Base-by-base conservation (phyloP, 352 stramenopile genomes). In the Globisporangium nodosum region DNA sequence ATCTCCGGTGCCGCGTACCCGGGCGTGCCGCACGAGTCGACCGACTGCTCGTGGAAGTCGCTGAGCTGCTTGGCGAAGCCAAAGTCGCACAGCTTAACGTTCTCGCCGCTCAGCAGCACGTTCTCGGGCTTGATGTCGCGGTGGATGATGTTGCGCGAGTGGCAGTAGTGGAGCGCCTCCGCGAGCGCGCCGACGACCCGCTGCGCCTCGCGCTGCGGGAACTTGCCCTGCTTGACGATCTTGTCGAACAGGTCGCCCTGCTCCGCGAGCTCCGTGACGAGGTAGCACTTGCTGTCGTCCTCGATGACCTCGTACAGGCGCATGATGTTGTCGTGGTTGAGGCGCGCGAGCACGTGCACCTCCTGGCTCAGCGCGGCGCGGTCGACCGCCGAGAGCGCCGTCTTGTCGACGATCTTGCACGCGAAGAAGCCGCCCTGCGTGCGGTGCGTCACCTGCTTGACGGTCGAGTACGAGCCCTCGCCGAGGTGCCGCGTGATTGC, bases 241-340 rank as follows among this genome's bases (percentile, higher is more conserved):
- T 81, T 74, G 55, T 95, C 86, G 27, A 96, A 94, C 20, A 93
- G 58, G 54, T 94, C 85, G 30, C 94, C 93, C 52, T 96, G 83
- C 65, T 94, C 87, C 37, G 97, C 96, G 24, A 98, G 77, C 67
- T 99, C 96, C 52, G 98, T 97, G 20, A 99, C 92, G 63, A 99
- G 80, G 67, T 99, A 99, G 79, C 96, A 99, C 65, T 98, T 89
- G 60, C 90, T 77, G 47, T 92, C 84, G 63, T 98, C 92, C 52
- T 98, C 85, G 52, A 97, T 97, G n/a, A 98, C 95, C 71, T 97
- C 94, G 51, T 97, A 76, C 35, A 97, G 70, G 9, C 74, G 70
- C 83, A 97, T 96, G 64, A 97, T 90, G 73, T 97, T 85, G 13
- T 80, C 73, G 56, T 97, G 90, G 50, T 80, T 74, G 18, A 96